Base-by-base conservation (phyloP, 2,329 filamentous ascomycete genomes). In the Penicillium decumbens region DNA sequence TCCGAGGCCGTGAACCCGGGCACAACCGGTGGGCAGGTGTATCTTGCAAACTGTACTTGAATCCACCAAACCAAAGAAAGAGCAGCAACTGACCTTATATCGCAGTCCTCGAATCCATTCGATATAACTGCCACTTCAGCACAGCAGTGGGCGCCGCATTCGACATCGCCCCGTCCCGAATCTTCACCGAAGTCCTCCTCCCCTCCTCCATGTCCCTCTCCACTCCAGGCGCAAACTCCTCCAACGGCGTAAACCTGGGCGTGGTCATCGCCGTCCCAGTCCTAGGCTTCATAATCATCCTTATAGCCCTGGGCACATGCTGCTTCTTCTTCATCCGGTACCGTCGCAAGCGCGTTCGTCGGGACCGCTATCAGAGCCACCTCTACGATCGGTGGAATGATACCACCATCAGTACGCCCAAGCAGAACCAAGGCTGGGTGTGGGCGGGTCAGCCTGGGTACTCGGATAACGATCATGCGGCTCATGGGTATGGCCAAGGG, bases 241-340 rank as follows among this genome's bases (percentile, higher is more conserved):
- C 28, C 2, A 27, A 57, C 0, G 57, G 54, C 10, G 43, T 64
- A n/a, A 65, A 69, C 33, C 65, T 75, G 1, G 65, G 67, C 9
- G 43, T 75, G 9, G 64, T 73, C 15, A 73, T 76, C 32, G 70
- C 69, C 0, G 58, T 76, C 2, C 73, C 73, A 6, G 67, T 76
- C 29, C 56, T 75, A 12, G 72, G 66, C 5, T 72, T 73, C 51
- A 51, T 74, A 3, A 58, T 75, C 24, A 45, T 75, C 2, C 52
- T 72, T 25, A 56, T 57, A 24, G 49, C 59, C 2, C 50, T 65
- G 1, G 60, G 62, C 4, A 59, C 65, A 18, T 69, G 71, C 43
- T 75, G 73, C 51, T 71, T 72, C 59, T 71, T 69, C 53, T 72
- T 68, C 47, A 69, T 75, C 45, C 66, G 70, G 18, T 66, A 65